Evolutionary conservation across 2,329 filamentous ascomycete genomes (phyloP).

Genomic region (Apiospora sp.): DNA sequence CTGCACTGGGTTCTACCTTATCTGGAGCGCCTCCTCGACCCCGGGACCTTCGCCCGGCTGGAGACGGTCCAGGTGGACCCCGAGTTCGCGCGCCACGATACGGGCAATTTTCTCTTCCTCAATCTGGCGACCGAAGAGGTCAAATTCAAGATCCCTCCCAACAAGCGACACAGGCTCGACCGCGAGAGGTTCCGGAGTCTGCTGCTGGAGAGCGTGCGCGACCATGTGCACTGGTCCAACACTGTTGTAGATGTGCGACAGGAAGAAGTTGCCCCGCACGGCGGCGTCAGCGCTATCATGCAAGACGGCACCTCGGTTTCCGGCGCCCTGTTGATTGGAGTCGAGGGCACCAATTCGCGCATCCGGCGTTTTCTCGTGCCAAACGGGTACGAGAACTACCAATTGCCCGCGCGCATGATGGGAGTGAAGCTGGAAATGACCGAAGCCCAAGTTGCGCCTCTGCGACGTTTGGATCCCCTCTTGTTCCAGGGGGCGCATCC

Average conservation of each 20-base stretch:
- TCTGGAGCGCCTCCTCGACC: conserved; percentile 37
- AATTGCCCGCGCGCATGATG: conserved; percentile 47
- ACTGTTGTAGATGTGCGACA: conserved; percentile 37
- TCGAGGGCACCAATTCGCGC: conserved; percentile 49
- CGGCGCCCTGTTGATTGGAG: conserved; percentile 49
- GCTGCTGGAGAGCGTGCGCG: conserved; percentile 40
- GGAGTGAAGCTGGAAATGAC: conserved; percentile 49
- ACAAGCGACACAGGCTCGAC: conserved; percentile 46
- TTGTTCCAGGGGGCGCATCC: conserved; percentile 64
- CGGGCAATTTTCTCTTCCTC: conserved; percentile 50
- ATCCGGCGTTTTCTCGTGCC: conserved; percentile 46
- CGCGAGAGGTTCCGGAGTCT: conserved; percentile 45
- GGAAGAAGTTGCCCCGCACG: neutral
- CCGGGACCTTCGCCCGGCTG: conserved; percentile 31
- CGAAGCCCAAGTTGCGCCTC: conserved; percentile 42
- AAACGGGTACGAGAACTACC: conserved; percentile 40
- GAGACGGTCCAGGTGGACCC: conserved; percentile 18
- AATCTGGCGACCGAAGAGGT: conserved; percentile 48
- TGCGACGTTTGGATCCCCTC: conserved; percentile 59
- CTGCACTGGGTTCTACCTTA: conserved; percentile 63
- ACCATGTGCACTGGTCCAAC: conserved; percentile 42
- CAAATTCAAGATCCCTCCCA: conserved; percentile 49
- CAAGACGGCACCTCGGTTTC: conserved; percentile 43
- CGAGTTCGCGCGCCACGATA: conserved; percentile 44
- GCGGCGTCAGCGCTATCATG: conserved; percentile 39